Evolutionary conservation across 768 basidiomycete species (phyloP), one percentile per base, ranked within the genome.

Genomic region (Rhodotorula paludigena): DNA sequence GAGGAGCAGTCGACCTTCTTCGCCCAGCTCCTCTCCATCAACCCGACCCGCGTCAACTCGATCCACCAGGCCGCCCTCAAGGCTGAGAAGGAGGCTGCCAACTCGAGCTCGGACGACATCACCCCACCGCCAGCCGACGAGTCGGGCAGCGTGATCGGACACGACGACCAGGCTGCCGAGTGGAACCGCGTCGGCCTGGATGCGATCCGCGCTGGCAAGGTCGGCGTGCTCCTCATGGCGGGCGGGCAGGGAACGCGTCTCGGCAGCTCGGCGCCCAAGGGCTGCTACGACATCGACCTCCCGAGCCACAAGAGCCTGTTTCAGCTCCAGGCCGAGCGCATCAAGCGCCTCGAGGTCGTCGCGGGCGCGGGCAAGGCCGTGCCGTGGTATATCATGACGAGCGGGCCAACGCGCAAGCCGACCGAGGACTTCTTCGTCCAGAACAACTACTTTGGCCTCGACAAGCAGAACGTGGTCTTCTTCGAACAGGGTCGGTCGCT

Each of bases 351-450:
- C 63, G 89, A 94, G 79, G 86, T 85, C 77, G 77, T 82, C 44
- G 74, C 72, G 33, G 57, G 56, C 14, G 80, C 75, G 2, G 77
- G 79, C 45, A 85, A 85, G 74, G 79, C 83, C 23, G 85, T 98
- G 63, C 90, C 90, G 44, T 98, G 96, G 96, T 98, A 97, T 80
- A 86, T 99, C 76, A 99, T 99, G 96, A 98, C 94, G 63, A 92
- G 90, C 76, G 93, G 93, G 32, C 96, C 94, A 45, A 99, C 96
- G 42, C 85, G 92, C 72, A 82, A 80, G 47, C 89, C 87, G 42
- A 98, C 96, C 32, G 89, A 90, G 78, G 80, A 80, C 35, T 98
- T 88, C 82, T 97, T 98, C 80, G 81, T 80, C 68, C 81, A 84
- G 67, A 83, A 92, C 79, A 78, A 79, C 5, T 89, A 83, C 81